These are phyloP conservation scores for Ogataea methanolica DNA, from an alignment of 805 yeast genomes.

Conservation along the genomic window DNA sequence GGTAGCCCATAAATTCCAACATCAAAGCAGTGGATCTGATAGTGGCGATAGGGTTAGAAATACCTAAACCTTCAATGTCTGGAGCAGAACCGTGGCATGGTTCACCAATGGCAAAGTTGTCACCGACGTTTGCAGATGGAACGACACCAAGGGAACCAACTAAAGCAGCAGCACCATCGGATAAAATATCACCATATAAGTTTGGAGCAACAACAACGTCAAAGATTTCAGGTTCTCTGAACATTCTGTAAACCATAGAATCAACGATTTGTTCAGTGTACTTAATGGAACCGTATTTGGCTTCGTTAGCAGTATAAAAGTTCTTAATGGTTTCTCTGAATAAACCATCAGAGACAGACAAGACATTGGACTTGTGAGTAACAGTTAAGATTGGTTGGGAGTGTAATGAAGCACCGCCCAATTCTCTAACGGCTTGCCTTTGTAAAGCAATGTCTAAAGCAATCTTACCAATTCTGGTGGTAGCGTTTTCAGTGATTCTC, in stretches of 20 bases:
- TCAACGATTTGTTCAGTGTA: slow-evolving; percentile 97
- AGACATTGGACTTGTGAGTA: slow-evolving; percentile 94
- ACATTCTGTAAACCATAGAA: slow-evolving; percentile 98
- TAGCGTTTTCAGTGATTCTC: slow-evolving; percentile 87
- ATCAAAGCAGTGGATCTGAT: slow-evolving; percentile 95
- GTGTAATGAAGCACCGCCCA: slow-evolving; percentile 52
- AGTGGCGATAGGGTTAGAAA: slow-evolving; percentile 95
- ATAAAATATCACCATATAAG: slow-evolving; percentile 93
- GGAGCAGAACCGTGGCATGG: slow-evolving; percentile 99
- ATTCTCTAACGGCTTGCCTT: slow-evolving; percentile 74
- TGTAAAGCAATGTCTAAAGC: slow-evolving; percentile 91
- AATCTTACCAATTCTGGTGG: slow-evolving; percentile 79
- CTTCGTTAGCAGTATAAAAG: slow-evolving; percentile 54
- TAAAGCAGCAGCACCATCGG: slow-evolving; percentile 97
- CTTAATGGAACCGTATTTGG: slow-evolving; percentile 53
- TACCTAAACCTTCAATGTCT: slow-evolving; percentile 93
- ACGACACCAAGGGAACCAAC: slow-evolving; percentile 98
- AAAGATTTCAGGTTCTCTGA: slow-evolving; percentile 95
- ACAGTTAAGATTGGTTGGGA: slow-evolving; percentile 70
- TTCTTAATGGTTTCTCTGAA: slow-evolving; percentile 83
- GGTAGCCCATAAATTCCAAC: slow-evolving; percentile 94
- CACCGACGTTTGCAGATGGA: slow-evolving; percentile 98
- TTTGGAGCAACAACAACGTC: slow-evolving; percentile 99
- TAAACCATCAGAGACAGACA: slow-evolving; percentile 88
- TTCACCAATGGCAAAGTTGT: slow-evolving; percentile 93